These are phyloP conservation scores for Russula lepida DNA, from an alignment of 768 basidiomycete genomes.

Conservation along the genomic window DNA sequence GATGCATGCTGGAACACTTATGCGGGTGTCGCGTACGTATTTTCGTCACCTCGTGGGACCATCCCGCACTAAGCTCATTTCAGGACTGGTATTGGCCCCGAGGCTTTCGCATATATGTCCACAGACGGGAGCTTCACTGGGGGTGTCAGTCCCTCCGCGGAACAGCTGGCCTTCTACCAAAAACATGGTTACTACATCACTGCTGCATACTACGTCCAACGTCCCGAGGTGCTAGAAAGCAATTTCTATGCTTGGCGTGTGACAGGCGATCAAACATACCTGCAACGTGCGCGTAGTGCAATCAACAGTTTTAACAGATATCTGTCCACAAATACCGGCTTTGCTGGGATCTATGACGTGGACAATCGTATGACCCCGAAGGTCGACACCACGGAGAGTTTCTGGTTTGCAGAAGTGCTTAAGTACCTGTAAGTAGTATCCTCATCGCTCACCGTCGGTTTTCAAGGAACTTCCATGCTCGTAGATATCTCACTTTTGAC, in stretches of 20 bases:
- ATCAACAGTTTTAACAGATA: conserved; percentile 50
- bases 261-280: conserved; percentile 61
- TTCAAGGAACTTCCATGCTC: neutral
- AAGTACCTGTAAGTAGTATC: conserved; percentile 51
- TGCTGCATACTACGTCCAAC: conserved; percentile 47
- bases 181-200: conserved; percentile 57
- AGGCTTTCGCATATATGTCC: conserved; percentile 55
- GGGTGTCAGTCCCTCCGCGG: conserved; percentile 28
- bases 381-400: conserved; percentile 63
- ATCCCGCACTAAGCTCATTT: neutral
- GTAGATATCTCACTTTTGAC: conserved; percentile 65
- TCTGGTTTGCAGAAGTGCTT: conserved; percentile 66
- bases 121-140: conserved; percentile 58
- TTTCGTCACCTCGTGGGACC: neutral
- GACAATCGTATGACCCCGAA: conserved; percentile 32
- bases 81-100: conserved; percentile 74
- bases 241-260: conserved; percentile 75
- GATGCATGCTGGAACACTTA: conserved; percentile 82
- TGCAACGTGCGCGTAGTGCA: conserved; percentile 53
- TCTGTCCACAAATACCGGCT: conserved; percentile 40
- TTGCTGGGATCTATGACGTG: conserved; percentile 51
- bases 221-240: conserved; percentile 72
- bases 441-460: neutral
- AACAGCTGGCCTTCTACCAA: conserved; percentile 45
- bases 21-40: conserved; percentile 51